Evolutionary conservation across 805 yeast genomes (phyloP).

Genomic region (Kodamaea fukazawae): DNA sequence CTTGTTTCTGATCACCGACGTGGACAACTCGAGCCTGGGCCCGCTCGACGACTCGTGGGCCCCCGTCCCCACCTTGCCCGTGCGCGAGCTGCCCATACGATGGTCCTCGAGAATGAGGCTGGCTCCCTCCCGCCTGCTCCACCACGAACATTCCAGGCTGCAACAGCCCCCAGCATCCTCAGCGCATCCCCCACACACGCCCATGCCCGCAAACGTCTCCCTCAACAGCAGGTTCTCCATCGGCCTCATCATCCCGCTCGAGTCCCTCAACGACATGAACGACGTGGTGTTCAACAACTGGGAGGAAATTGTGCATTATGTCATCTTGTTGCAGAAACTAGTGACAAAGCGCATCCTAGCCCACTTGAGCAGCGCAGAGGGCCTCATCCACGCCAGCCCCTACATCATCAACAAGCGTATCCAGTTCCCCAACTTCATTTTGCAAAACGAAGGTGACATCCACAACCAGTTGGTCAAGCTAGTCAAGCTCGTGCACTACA

Average conservation of each 20-base stretch:
- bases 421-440: constrained; percentile 34
- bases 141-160: too few species aligned
- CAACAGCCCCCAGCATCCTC: too few species aligned
- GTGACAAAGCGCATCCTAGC: constrained; percentile 36
- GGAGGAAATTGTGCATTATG: constrained; percentile 43
- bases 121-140: too few species aligned
- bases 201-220: not conserved
- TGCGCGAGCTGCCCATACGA: constrained; percentile 4
- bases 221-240: constrained; percentile 43
- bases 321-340: constrained; percentile 39
- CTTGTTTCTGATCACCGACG: constrained; percentile 37
- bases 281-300: constrained; percentile 49
- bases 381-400: constrained; percentile 15
- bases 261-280: constrained; percentile 27
- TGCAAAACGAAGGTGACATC: constrained; percentile 47
- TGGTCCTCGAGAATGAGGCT: too few species aligned
- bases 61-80: constrained; percentile 41
- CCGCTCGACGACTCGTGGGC: constrained; percentile 31
- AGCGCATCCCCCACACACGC: too few species aligned
- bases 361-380: constrained; percentile 13
- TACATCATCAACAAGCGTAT: constrained; percentile 32
- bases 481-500: constrained; percentile 36
- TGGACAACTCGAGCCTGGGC: not conserved
- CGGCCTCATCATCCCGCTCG: constrained; percentile 48
- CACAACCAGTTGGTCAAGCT: constrained; percentile 33